These are phyloP conservation scores for Hirschfeldia incana DNA, from an alignment of 345 rosid species.

Conservation along the genomic window DNA sequence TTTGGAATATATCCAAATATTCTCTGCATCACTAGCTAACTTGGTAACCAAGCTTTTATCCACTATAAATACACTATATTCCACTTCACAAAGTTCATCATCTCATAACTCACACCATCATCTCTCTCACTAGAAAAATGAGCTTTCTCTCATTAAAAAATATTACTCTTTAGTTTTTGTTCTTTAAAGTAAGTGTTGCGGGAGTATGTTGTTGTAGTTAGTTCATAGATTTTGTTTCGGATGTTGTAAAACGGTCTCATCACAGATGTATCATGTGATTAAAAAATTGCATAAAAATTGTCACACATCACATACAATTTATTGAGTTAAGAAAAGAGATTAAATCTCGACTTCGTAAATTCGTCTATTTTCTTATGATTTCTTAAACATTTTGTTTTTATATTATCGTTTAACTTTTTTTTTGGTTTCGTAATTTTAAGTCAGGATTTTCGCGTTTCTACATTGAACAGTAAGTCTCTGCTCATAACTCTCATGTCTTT, in stretches of 20 bases:
- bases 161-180: too few species aligned
- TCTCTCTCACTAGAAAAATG: too few species aligned
- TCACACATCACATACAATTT: too few species aligned
- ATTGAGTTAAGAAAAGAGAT: not conserved
- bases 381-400: too few species aligned
- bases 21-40: too few species aligned
- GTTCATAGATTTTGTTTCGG: not conserved
- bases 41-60: too few species aligned
- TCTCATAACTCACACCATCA: too few species aligned
- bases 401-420: not conserved
- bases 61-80: too few species aligned
- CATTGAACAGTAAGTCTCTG: too few species aligned
- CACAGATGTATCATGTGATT: not conserved
- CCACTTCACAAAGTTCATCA: too few species aligned
- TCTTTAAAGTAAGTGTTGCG: not conserved
- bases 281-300: not conserved
- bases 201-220: not conserved
- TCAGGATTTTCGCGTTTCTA: not conserved
- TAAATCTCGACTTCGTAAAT: not conserved
- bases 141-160: too few species aligned
- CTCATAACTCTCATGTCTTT: slow-evolving; percentile 24
- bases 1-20: too few species aligned
- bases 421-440: not conserved
- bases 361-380: not conserved
- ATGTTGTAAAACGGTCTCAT: not conserved